A percentile compares a stretch with the other conserved stretches of the same genome.
Conservation (phyloP, 306 rosid genomes). For the Alnus glutinosa region DNA sequence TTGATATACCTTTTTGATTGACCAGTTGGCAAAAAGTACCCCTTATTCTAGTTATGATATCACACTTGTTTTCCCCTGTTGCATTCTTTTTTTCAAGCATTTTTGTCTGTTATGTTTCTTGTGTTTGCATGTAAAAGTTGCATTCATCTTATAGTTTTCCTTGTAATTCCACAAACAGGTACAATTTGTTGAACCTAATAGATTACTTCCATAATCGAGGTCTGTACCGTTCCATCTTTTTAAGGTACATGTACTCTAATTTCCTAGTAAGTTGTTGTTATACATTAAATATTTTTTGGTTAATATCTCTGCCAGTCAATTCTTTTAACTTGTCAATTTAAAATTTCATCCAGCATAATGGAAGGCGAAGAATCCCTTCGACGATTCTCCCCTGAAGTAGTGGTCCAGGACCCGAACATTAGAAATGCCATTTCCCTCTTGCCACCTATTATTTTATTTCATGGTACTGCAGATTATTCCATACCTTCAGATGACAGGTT, state of each 20-base stretch:
- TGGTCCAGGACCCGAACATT: constrained; percentile 68
- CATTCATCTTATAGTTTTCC: constrained; percentile 16
- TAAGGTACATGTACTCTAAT: constrained; percentile 45
- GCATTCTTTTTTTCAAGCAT: constrained; percentile 20
- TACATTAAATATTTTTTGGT: constrained; percentile 7
- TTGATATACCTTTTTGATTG: neutral
- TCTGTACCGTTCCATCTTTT: constrained; percentile 75
- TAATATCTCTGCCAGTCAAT: constrained; percentile 19
- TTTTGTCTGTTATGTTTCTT: neutral
- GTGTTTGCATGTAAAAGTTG: constrained; percentile 6
- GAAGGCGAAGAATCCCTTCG: constrained; percentile 85
- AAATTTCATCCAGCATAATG: constrained; percentile 73
- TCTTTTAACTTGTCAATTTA: constrained; percentile 25
- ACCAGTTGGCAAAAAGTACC: neutral
- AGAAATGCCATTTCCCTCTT: constrained; percentile 65
- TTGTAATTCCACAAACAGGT: constrained; percentile 59
- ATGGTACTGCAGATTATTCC: constrained; percentile 92
- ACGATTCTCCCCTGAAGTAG: constrained; percentile 84
- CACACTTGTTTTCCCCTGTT: constrained; percentile 10
- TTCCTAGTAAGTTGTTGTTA: constrained; percentile 5
- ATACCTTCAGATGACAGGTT: constrained; percentile 90
- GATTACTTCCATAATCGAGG: constrained; percentile 86
- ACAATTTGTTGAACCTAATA: constrained; percentile 65
- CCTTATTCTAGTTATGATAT: constrained; percentile 13
- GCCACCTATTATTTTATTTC: constrained; percentile 70